Evolutionary conservation across 495 filamentous ascomycete genomes (phyloP).

Genomic region (Aspergillus mulundensis): DNA sequence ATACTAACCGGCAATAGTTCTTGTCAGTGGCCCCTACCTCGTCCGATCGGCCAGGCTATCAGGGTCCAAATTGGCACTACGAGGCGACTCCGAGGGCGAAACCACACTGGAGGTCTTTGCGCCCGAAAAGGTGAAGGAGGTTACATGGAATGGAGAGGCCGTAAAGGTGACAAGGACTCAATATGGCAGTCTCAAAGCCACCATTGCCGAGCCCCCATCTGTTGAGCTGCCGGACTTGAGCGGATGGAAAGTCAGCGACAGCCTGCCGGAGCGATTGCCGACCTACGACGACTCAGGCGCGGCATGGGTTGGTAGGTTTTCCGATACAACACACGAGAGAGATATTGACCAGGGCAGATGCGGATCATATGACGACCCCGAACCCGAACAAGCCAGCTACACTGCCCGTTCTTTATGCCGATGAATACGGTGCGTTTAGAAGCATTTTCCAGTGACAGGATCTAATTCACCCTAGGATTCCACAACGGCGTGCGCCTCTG

Average conservation of each 20-base stretch:
- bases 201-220: constrained; percentile 36
- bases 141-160: constrained; percentile 55
- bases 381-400: constrained; percentile 58
- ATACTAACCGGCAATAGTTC: constrained; percentile 28
- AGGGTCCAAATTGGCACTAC: constrained; percentile 47
- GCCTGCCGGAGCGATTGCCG: constrained; percentile 60
- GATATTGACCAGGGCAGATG: constrained; percentile 29
- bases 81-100: constrained; percentile 61
- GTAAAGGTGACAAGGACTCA: constrained; percentile 32
- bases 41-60: constrained; percentile 54
- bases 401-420: constrained; percentile 52
- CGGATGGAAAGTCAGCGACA: constrained; percentile 63
- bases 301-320: constrained; percentile 52
- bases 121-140: constrained; percentile 37
- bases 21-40: constrained; percentile 62
- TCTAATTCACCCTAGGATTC: constrained; percentile 41
- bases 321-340: neutral
- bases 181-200: constrained; percentile 48
- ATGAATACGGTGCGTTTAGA: constrained; percentile 54
- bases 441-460: neutral
- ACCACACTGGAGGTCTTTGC: constrained; percentile 60
- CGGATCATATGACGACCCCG: constrained; percentile 52
- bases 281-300: constrained; percentile 56
- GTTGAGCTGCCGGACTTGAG: constrained; percentile 51
- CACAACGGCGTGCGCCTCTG: constrained; percentile 64